Evolutionary conservation across 2,329 filamentous ascomycete genomes (phyloP), one percentile per base, ranked within the genome.

Genomic region (Penicillium sp.): DNA sequence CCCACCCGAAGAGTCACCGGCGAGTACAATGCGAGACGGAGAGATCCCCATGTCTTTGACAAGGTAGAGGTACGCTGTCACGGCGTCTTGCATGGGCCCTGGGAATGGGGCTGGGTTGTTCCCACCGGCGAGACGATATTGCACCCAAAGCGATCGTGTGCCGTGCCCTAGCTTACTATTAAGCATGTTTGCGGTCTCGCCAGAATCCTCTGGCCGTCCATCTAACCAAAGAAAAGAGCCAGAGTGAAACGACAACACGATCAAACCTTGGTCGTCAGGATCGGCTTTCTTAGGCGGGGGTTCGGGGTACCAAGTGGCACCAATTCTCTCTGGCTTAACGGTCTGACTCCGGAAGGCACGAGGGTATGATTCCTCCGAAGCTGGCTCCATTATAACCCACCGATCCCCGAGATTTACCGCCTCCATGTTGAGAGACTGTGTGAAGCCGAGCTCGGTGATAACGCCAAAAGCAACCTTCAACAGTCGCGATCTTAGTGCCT

Each of bases 31-130:
- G 6, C 60, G 65, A 10, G 48, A 57, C 5, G 65, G 58, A 2
- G 62, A 60, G 47, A 67, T 66, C 21, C 55, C 48, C 2, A 64
- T n/a, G 3, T 58, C 56, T 24, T 60, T 52, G 19, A 66, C 41
- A 21, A 67, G 60, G 24, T 66, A 65, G 27, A 58, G 19, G 39
- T 67, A 67, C 9, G 64, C 58, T 1, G 65, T 61, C 26, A 67
- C 51, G n/a, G 63, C 63, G 24, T 67, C 65, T 62, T 66, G 65
- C 35, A 67, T 58, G 11, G 63, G 60, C 9, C 55, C 65, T 1
- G 65, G 63, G 37, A 59, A 67, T 3, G 56, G 52, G 24, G 50
- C 58, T 39, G 55, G 48, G 19, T 54, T 55, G 5, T 52, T 54
- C 13, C 59, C 57, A n/a, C 60, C 57, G 7, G 57, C 55, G 10